These are phyloP conservation scores for Diaporthe vexans DNA, from an alignment of 2,329 filamentous ascomycete species.

Conservation along the genomic window DNA sequence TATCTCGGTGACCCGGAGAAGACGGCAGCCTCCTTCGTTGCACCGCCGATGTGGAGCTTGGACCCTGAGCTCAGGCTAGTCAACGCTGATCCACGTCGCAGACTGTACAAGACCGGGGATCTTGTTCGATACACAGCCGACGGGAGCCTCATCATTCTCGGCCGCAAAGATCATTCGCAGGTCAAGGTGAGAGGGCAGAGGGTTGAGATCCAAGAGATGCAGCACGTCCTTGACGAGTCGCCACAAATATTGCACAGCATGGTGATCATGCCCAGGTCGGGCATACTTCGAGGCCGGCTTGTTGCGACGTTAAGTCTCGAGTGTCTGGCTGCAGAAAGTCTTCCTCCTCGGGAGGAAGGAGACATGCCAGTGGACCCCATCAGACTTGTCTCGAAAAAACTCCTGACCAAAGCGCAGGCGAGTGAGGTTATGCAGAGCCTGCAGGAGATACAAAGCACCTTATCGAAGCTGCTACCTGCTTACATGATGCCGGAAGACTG, in stretches of 20 bases:
- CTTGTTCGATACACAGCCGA: conserved; percentile 68
- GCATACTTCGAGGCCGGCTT: background rate
- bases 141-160: conserved; percentile 68
- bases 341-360: background rate
- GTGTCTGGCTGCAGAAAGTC: background rate
- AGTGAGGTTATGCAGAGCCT: background rate
- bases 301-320: background rate
- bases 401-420: background rate
- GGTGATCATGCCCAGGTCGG: background rate
- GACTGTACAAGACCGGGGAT: conserved; percentile 70
- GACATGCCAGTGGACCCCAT: background rate
- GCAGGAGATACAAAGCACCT: conserved; percentile 49
- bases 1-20: conserved; percentile 72
- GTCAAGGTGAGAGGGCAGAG: conserved; percentile 78
- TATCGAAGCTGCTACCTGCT: conserved; percentile 49
- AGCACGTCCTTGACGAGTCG: conserved; percentile 57
- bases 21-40: conserved; percentile 70
- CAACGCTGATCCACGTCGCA: background rate
- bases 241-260: background rate
- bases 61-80: background rate
- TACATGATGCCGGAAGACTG: background rate
- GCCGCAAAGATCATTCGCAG: conserved; percentile 75
- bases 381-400: background rate
- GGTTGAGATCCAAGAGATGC: conserved; percentile 72
- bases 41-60: conserved; percentile 40